A percentile compares a stretch with the other conserved stretches of the same genome.
phyloP scores from a whole-genome alignment of 208 protist species.

The Angomonas ambiguus region DNA sequence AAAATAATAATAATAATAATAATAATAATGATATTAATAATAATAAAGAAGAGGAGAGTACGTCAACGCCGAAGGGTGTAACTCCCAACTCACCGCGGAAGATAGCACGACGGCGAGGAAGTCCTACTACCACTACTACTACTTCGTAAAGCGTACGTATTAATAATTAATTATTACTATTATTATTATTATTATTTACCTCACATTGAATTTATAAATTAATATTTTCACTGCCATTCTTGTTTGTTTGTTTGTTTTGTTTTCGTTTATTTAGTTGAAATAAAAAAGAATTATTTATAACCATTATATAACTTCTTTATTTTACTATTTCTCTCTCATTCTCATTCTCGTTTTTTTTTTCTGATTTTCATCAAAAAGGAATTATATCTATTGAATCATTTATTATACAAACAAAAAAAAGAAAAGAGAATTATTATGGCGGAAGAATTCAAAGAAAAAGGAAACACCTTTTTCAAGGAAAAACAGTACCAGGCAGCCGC shows the following conservation, averaged over 20 bases:
- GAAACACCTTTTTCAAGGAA: not conserved
- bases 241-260: not conserved
- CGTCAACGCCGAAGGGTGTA: not conserved
- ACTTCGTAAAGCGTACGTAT: not conserved
- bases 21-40: not conserved
- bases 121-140: not conserved
- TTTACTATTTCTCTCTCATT: slow-evolving; percentile 5
- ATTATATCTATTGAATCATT: not conserved
- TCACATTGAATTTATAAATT: slow-evolving; percentile 2
- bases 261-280: no score
- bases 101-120: not conserved
- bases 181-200: not conserved
- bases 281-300: no score
- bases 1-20: not conserved
- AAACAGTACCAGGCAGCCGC: not conserved
- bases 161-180: slow-evolving; percentile 2
- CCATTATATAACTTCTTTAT: not conserved
- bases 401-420: slow-evolving; percentile 6
- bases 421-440: not conserved
- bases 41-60: not conserved
- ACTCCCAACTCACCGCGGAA: not conserved
- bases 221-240: not conserved
- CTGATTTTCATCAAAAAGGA: not conserved
- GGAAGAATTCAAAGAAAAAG: not conserved
- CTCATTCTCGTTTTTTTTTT: not conserved